These are phyloP conservation scores for Fusarium sp. DNA, from an alignment of 2,329 filamentous ascomycete species.

Conservation along the genomic window DNA sequence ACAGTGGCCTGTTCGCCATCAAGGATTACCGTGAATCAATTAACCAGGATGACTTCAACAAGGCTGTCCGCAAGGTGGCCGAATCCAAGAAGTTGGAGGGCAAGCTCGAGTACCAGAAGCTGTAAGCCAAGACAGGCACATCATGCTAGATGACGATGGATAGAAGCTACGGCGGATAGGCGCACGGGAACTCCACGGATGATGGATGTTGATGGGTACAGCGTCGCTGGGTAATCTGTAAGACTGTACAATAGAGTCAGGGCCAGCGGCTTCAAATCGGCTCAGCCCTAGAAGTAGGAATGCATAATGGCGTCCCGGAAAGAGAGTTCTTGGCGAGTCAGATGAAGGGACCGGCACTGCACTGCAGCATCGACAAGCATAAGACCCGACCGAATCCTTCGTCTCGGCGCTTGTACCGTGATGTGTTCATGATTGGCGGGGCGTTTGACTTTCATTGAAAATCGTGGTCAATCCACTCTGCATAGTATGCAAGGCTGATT, in stretches of 20 bases:
- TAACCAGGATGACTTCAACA: constrained; percentile 99
- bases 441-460: not conserved
- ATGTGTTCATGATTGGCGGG: constrained; percentile 1
- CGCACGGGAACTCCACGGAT: constrained; percentile 23
- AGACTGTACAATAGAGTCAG: constrained; percentile 48
- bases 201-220: constrained; percentile 30
- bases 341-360: constrained; percentile 5
- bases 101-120: constrained; percentile 97
- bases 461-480: not conserved
- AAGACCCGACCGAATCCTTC: constrained; percentile 17
- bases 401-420: not conserved
- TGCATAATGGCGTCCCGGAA: constrained; percentile 42
- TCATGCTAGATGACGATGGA: constrained; percentile 21
- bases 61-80: constrained; percentile 95
- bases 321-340: constrained; percentile 13
- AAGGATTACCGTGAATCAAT: constrained; percentile 97
- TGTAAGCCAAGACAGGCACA: constrained; percentile 62
- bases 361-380: constrained; percentile 3
- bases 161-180: constrained; percentile 23
- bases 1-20: constrained; percentile 92
- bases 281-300: constrained; percentile 43
- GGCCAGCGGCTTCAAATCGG: constrained; percentile 35
- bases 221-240: constrained; percentile 39
- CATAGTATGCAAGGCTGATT: constrained; percentile 24
- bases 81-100: constrained; percentile 99